Evolutionary conservation across 1,284 basidiomycete genomes (phyloP), one percentile per base, ranked within the genome.

Genomic region (Cryptococcus floricola): DNA sequence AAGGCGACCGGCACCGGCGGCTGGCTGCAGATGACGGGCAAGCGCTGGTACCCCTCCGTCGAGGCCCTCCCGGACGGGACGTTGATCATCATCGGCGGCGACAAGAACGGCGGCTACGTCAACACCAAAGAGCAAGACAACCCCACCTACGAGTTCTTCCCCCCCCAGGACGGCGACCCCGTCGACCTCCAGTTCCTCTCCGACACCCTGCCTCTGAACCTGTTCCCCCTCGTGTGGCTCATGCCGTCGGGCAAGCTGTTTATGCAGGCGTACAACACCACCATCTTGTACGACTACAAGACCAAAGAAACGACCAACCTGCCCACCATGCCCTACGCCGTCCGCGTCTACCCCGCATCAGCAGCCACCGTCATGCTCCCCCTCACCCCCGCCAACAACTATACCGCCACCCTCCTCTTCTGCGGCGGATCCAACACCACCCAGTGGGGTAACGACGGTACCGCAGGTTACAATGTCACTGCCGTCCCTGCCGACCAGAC

Each of bases 281-380:
- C 79, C 50, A 82, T 83, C 44, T 70, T 91, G 34, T 82, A 79
- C 82, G 69, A 94, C 85, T 56, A 86, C 87, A 81, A 83, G 54
- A 81, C 80, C 13, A 60, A 69, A 55, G 48, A 57, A 14, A 66
- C 62, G 10, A 74, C 69, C 48, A 52, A 70, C 50, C 65, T 77
- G 6, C 68, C 72, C 44, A 73, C 79, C 59, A 80, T 80, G 67
- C 79, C 80, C 27, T 70, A 81, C 54, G 84, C 92, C 51, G 82
- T 84, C 44, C 87, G 91, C 55, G 90, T 94, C 34, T 97, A 97
- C 79, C 94, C 94, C 41, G 93, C 89, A 0, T 94, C 91, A 1
- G 93, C 87, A 54, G 93, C 88, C 9, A 85, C 84, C 1, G 89
- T 88, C 52, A 92, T 97, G 90, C 79, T 95, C 6, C 93, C 94